A percentile compares a stretch with the other conserved stretches of the same genome.
phyloP scores from a whole-genome alignment of 106 monocot species.

The Acorus calamus region DNA sequence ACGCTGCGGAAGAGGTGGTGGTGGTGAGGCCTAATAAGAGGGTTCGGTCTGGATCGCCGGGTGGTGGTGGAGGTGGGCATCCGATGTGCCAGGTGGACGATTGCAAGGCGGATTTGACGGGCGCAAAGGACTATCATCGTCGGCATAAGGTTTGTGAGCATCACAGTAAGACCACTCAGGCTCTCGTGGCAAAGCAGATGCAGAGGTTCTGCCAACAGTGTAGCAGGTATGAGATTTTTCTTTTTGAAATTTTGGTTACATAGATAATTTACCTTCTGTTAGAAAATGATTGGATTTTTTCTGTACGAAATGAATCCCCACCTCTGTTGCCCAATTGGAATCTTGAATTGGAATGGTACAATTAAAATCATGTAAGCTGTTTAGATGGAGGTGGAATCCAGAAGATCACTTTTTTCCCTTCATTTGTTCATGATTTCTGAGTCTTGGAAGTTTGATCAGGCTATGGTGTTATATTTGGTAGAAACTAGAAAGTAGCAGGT shows the following conservation, averaged over 20 bases:
- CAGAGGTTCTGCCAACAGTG: constrained; percentile 99
- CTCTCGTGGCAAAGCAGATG: constrained; percentile 77
- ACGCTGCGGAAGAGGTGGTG: background rate
- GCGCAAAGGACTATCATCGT: constrained; percentile 90
- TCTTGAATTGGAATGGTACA: background rate
- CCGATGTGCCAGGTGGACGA: constrained; percentile 98
- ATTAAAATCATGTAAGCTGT: too few species aligned
- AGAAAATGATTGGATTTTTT: too few species aligned
- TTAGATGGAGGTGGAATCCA: too few species aligned
- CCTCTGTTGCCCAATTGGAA: background rate
- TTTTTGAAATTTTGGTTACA: background rate
- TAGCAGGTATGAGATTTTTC: constrained; percentile 52
- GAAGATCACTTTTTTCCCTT: too few species aligned
- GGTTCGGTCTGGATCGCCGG: constrained; percentile 17
- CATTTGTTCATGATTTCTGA: too few species aligned
- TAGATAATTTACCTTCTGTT: too few species aligned
- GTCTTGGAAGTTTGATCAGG: too few species aligned
- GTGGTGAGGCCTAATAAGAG: too few species aligned
- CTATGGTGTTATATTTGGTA: too few species aligned
- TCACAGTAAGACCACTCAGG: constrained; percentile 81
- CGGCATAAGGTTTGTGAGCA: constrained; percentile 92
- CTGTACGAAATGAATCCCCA: too few species aligned
- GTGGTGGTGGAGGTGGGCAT: constrained; percentile 15
- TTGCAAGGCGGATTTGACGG: constrained; percentile 62
- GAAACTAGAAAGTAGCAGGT: too few species aligned